Evolutionary conservation across 1,284 basidiomycete genomes (phyloP).

Genomic region (Athelia psychrophila): DNA sequence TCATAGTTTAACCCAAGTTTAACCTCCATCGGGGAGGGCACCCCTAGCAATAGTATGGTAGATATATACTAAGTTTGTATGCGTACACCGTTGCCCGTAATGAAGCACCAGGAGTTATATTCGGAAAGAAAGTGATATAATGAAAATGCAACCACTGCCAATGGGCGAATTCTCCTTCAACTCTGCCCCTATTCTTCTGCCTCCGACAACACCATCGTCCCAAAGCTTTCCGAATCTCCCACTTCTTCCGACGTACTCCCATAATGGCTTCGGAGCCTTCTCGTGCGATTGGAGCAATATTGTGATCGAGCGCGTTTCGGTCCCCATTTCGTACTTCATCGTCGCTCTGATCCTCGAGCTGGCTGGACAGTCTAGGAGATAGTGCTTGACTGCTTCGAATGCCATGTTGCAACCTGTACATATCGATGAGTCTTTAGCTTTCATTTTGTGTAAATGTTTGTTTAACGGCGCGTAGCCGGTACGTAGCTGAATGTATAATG

Average conservation of each 20-base stretch:
- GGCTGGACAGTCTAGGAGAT: constrained; percentile 19
- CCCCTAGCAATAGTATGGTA: background rate
- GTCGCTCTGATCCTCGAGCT: background rate
- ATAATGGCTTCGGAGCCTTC: background rate
- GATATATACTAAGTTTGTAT: background rate
- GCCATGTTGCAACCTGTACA: constrained; percentile 20
- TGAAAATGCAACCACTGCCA: background rate
- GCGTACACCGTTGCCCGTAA: background rate
- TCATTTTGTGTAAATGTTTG: constrained; percentile 20
- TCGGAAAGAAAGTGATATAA: background rate
- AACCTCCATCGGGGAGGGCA: background rate
- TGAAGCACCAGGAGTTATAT: background rate
- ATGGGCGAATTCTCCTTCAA: background rate
- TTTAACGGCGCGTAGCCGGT: constrained; percentile 25
- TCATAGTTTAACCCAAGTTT: too few relatives aligned
- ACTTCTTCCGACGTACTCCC: background rate
- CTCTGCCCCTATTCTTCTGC: background rate
- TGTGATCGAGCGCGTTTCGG: background rate
- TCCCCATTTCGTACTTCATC: background rate
- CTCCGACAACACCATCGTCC: background rate
- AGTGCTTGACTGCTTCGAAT: constrained; percentile 22
- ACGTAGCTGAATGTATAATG: constrained; percentile 24
- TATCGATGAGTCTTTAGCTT: constrained; percentile 5
- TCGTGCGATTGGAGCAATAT: background rate
- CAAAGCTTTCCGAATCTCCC: background rate